Percentiles rank a stretch among this genome's conserved stretches.
phyloP scores from a whole-genome alignment of 2,329 filamentous ascomycete genomes.

The Dryadomyces quercus-mongolicae region DNA sequence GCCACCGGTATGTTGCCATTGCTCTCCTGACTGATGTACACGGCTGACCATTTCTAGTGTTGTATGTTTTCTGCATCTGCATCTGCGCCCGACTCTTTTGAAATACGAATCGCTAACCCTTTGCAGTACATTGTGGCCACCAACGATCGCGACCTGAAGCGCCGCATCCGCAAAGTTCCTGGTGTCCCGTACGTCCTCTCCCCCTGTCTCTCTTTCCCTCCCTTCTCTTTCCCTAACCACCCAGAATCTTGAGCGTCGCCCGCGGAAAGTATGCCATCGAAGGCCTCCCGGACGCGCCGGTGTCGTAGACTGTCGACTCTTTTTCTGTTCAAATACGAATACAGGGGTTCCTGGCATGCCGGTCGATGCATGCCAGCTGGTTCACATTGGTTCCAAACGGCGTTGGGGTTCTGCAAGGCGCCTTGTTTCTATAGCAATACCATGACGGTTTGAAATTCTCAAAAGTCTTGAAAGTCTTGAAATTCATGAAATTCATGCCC shows the following conservation, averaged over 20 bases:
- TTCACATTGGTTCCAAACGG: too few species aligned
- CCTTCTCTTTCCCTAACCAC: neutral
- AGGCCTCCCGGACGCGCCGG: slow-evolving; percentile 72
- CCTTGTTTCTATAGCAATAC: too few species aligned
- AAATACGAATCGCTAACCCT: neutral
- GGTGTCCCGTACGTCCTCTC: slow-evolving; percentile 37
- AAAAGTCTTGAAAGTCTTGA: too few species aligned
- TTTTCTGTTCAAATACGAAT: neutral
- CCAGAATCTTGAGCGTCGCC: slow-evolving; percentile 61
- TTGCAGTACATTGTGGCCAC: slow-evolving; percentile 25
- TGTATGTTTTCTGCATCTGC: slow-evolving; percentile 22
- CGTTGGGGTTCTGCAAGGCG: too few species aligned
- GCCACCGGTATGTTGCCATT: slow-evolving; percentile 32
- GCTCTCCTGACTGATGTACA: neutral
- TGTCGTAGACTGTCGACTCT: slow-evolving; percentile 21
- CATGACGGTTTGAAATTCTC: too few species aligned
- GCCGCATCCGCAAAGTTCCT: slow-evolving; percentile 67
- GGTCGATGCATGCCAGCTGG: too few species aligned
- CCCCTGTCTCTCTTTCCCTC: neutral
- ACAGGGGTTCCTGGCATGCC: too few species aligned
- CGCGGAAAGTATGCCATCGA: slow-evolving; percentile 92
- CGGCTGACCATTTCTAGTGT: neutral
- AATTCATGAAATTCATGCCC: too few species aligned
- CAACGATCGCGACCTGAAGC: slow-evolving; percentile 69
- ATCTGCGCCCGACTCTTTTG: too few species aligned